Base-by-base conservation (phyloP, 352 stramenopile species). In the Pythium brachiatum region DNA sequence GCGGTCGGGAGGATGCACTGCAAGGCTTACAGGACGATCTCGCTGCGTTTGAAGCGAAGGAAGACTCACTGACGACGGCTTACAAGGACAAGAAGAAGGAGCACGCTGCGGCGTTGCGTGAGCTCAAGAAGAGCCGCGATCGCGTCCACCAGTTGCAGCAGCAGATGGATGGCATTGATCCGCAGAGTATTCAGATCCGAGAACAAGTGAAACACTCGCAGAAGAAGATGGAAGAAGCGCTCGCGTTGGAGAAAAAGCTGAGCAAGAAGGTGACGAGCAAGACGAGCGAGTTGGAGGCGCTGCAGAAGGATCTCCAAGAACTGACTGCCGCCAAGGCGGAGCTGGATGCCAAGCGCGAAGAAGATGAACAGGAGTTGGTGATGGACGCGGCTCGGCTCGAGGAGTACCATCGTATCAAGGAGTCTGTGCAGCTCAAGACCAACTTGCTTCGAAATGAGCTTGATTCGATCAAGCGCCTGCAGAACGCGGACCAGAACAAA, bases 191-290 rank as follows among this genome's bases (percentile, higher is more conserved):
- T 53, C 70, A 87, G 38, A 55, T 98, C 27, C 93, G 96, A 47
- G 89, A 98, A 56, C 79, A 97, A 60, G 83, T 92, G 1, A 97
- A 97, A 57, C 88, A 88, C 61, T 76, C 74, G 0, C 71, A 83
- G 46, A 90, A 85, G 64, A 89, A 88, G 51, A 73, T 89, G 1
- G 60, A 78, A 6, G 76, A 91, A 66, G 79, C 81, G 0, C 63
- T 85, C 13, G 53, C 52, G 0, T 73, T 69, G 1, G 75, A 88
- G 48, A 73, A 76, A 26, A 81, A 62, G 3, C 72, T 92, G 70
- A 83, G 89, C 23, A 81, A 88, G 54, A 86, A 97, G 44, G 61
- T 86, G 18, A 65, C 90, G n/a, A 89, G 89, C 31, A 94, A 98
- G 59, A 67, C 73, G 0, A 73, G 74, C 7, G 92, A 98, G 73